Conservation (phyloP, 2,329 filamentous ascomycete genomes). For the Epichloe coenophiala region DNA sequence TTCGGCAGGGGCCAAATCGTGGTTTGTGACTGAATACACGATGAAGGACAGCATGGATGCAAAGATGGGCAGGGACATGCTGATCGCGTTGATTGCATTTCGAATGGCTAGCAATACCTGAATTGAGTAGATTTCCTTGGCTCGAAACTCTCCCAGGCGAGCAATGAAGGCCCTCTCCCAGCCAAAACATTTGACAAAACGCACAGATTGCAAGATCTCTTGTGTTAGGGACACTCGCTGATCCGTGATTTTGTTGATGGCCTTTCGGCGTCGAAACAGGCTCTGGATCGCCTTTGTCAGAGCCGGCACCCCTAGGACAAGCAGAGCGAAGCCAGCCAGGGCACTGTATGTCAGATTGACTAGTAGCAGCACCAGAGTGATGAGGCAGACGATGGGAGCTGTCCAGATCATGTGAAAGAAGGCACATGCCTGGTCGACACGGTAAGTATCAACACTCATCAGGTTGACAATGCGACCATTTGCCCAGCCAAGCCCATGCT, state of each 20-base stretch:
- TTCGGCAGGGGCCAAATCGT: conserved; percentile 56
- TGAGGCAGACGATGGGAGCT: conserved; percentile 60
- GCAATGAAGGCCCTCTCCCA: conserved; percentile 84
- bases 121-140: conserved; percentile 68
- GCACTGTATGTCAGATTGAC: conserved; percentile 86
- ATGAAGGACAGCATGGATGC: conserved; percentile 94
- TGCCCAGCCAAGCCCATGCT: conserved; percentile 70
- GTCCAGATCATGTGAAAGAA: conserved; percentile 91
- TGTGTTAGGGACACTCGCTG: conserved; percentile 83
- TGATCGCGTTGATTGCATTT: conserved; percentile 73
- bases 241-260: conserved; percentile 89
- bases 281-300: conserved; percentile 65
- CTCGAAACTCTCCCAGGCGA: conserved; percentile 60
- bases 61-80: conserved; percentile 80
- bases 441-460: conserved; percentile 92
- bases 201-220: conserved; percentile 79
- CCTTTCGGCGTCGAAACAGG: conserved; percentile 60
- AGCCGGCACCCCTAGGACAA: conserved; percentile 68
- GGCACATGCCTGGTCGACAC: conserved; percentile 75
- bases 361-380: conserved; percentile 68
- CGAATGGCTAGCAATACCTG: conserved; percentile 71
- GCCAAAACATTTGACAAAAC: conserved; percentile 93
- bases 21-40: conserved; percentile 55
- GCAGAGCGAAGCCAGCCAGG: conserved; percentile 74
- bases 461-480: conserved; percentile 86